Evolutionary conservation across 805 yeast genomes (phyloP).

Genomic region (Candida methanosorbosa): DNA sequence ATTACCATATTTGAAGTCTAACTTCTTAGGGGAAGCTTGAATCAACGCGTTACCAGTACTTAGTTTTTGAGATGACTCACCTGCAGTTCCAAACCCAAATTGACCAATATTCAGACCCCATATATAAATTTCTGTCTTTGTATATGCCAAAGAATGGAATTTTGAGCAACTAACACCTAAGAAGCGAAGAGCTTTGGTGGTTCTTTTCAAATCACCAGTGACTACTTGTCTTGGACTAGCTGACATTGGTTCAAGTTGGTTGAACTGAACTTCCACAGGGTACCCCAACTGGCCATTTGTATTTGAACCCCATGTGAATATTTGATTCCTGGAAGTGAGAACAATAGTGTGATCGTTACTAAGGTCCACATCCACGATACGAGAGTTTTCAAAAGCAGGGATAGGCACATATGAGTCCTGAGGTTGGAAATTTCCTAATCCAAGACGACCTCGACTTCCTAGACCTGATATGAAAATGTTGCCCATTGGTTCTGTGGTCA

Average conservation of each 20-base stretch:
- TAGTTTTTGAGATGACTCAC: conserved; percentile 7
- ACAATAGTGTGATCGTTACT: conserved; percentile 66
- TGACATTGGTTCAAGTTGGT: conserved; percentile 19
- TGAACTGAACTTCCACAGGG: conserved; percentile 18
- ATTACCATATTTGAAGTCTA: conserved; percentile 34
- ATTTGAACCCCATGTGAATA: conserved; percentile 78
- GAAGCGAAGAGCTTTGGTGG: conserved; percentile 16
- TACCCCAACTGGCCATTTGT: conserved; percentile 60
- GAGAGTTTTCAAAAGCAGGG: conserved; percentile 24
- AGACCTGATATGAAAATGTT: conserved; percentile 56
- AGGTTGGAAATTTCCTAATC: conserved; percentile 36
- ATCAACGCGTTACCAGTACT: conserved; percentile 25
- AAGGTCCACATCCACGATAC: conserved; percentile 31
- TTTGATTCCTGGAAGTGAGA: conserved; percentile 39
- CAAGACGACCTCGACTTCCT: conserved; percentile 65
- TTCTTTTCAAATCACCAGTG: conserved; percentile 34
- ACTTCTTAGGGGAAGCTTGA: conserved; percentile 29
- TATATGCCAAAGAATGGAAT: conserved; percentile 58
- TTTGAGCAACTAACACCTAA: conserved; percentile 53
- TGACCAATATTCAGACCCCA: conserved; percentile 87
- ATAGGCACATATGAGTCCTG: conserved; percentile 37
- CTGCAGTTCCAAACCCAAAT: conserved; percentile 45
- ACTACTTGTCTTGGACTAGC: conserved; percentile 30
- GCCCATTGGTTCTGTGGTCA: conserved; percentile 40
- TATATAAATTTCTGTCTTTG: conserved; percentile 37